Conservation (phyloP, 2,329 filamentous ascomycete species). For the Rutstroemia sp. region DNA sequence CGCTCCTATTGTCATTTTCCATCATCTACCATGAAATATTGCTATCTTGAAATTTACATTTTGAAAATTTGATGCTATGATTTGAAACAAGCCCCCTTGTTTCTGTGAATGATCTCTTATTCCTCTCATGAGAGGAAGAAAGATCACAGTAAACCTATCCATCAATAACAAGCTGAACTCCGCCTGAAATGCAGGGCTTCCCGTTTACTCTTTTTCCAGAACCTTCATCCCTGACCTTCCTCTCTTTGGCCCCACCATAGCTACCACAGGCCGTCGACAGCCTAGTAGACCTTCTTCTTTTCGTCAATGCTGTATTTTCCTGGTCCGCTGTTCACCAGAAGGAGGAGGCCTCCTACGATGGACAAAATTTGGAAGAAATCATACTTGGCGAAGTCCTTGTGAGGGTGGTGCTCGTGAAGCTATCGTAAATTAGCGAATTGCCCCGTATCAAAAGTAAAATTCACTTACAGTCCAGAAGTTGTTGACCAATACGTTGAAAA, state of each 20-base stretch:
- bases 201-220: slow-evolving; percentile 15
- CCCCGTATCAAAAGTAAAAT: neutral
- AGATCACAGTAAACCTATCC: slow-evolving; percentile 1
- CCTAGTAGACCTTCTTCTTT: slow-evolving; percentile 99
- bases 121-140: neutral
- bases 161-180: slow-evolving; percentile 7
- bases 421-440: slow-evolving; percentile 34
- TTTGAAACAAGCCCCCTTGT: slow-evolving; percentile 3
- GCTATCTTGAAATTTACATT: slow-evolving; percentile 11
- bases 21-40: slow-evolving; percentile 4
- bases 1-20: neutral
- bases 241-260: slow-evolving; percentile 7
- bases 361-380: slow-evolving; percentile 99
- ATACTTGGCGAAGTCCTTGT: slow-evolving; percentile 99
- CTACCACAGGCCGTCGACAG: slow-evolving; percentile 55
- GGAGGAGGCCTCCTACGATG: slow-evolving; percentile 91
- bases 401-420: slow-evolving; percentile 95
- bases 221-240: slow-evolving; percentile 13
- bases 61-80: slow-evolving; percentile 8
- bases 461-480: slow-evolving; percentile 97
- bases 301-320: slow-evolving; percentile 98
- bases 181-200: slow-evolving; percentile 8
- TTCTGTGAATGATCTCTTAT: neutral
- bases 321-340: slow-evolving; percentile 97
- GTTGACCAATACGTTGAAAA: slow-evolving; percentile 97